Percentiles rank a stretch among this genome's conserved stretches.
phyloP scores from a whole-genome alignment of 1,139 yeast species.

The Candida tropicalis region DNA sequence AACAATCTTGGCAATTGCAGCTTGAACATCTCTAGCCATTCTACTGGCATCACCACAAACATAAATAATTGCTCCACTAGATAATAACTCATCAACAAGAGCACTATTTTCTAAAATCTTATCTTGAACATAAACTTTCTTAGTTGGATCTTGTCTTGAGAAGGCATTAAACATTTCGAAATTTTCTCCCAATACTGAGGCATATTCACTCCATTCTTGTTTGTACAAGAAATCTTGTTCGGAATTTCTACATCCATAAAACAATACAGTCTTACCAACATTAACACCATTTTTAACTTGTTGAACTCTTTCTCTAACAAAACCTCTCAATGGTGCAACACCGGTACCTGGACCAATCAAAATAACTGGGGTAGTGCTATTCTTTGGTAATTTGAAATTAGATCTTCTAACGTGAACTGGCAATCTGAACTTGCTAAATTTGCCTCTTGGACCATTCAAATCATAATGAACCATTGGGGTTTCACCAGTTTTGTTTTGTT shows the following conservation, averaged over 20 bases:
- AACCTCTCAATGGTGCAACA: constrained; percentile 96
- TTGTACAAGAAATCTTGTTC: constrained; percentile 78
- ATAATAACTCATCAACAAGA: constrained; percentile 59
- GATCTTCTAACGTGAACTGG: constrained; percentile 96
- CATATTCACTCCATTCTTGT: constrained; percentile 82
- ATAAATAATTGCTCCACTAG: constrained; percentile 82
- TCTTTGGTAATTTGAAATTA: constrained; percentile 90
- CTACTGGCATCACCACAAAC: constrained; percentile 97
- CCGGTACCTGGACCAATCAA: constrained; percentile 99
- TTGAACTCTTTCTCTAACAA: constrained; percentile 75
- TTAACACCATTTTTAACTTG: constrained; percentile 47
- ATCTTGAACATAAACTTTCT: constrained; percentile 90
- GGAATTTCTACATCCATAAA: constrained; percentile 83
- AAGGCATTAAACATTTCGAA: constrained; percentile 83
- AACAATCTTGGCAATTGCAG: constrained; percentile 65
- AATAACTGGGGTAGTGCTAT: constrained; percentile 80
- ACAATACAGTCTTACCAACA: constrained; percentile 74
- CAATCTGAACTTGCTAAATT: constrained; percentile 57
- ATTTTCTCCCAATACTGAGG: constrained; percentile 61
- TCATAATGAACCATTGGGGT: constrained; percentile 63
- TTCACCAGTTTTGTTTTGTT: constrained; percentile 52
- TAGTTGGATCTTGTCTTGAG: constrained; percentile 65
- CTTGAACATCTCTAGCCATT: constrained; percentile 97
- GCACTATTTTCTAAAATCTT: constrained; percentile 61
- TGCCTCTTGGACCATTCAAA: constrained; percentile 78